Percentiles rank a stretch among this genome's conserved stretches.
Evolutionary conservation across 2,329 filamentous ascomycete genomes (phyloP).

Genomic region (Monilinia polystroma): DNA sequence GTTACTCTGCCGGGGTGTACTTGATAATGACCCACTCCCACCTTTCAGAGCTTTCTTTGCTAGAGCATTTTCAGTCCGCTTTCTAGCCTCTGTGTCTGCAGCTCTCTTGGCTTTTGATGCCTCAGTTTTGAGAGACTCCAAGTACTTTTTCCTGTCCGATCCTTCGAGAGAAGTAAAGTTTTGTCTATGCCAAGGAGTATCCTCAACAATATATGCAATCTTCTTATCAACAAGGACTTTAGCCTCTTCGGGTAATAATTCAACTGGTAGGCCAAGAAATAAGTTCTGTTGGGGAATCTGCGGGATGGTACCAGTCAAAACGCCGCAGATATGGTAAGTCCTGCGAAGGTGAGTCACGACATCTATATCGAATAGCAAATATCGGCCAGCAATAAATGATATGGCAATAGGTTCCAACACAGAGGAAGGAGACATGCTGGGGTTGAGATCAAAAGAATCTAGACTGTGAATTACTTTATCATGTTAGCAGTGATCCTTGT

Average conservation of each 20-base stretch:
- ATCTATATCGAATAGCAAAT: constrained; percentile 86
- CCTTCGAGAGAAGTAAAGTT: constrained; percentile 59
- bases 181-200: constrained; percentile 66
- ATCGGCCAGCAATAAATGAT: constrained; percentile 74
- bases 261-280: constrained; percentile 83
- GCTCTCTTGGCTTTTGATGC: constrained; percentile 50
- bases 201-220: constrained; percentile 78
- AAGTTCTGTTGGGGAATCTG: constrained; percentile 94
- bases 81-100: constrained; percentile 35
- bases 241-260: constrained; percentile 89
- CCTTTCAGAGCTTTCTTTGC: constrained; percentile 35
- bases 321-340: constrained; percentile 79
- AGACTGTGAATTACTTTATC: background rate
- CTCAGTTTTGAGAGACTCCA: constrained; percentile 51
- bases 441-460: background rate
- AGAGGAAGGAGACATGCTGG: constrained; percentile 23
- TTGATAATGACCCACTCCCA: constrained; percentile 23
- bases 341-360: constrained; percentile 76
- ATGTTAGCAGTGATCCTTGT: constrained; percentile 11
- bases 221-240: constrained; percentile 74
- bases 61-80: constrained; percentile 34
- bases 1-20: constrained; percentile 18
- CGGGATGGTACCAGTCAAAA: constrained; percentile 82
- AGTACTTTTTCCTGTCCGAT: constrained; percentile 60
- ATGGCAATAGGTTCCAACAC: constrained; percentile 67